Percentiles rank a stretch among this genome's conserved stretches.
Evolutionary conservation across 192 early-diverging fungal genomes (phyloP).

Genomic region (Backusella tarrabulga): DNA sequence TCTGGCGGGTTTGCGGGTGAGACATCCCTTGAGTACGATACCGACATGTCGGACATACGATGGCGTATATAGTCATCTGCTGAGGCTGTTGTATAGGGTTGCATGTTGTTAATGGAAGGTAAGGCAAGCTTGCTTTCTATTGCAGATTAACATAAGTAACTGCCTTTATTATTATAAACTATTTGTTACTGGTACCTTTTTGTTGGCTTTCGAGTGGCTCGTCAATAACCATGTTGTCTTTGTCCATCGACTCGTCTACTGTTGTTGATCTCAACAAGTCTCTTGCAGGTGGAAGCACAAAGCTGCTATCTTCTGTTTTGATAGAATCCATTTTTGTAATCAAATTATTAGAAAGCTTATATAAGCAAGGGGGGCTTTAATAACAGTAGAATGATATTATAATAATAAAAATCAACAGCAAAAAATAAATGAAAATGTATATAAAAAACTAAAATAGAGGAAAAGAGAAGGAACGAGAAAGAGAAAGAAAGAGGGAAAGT

Average conservation of each 20-base stretch:
- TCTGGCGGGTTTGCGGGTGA: constrained; percentile 20
- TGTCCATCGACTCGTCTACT: not conserved
- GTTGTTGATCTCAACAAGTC: constrained; percentile 6
- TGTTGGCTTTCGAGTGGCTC: constrained; percentile 9
- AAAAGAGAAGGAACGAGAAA: constrained; percentile 10
- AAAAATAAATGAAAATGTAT: not conserved
- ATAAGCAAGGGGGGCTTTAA: not conserved
- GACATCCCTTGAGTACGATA: constrained; percentile 10
- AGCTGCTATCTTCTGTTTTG: not conserved
- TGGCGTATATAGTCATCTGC: constrained; percentile 36
- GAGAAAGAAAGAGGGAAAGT: not conserved
- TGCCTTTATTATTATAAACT: not conserved
- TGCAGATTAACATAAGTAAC: not conserved
- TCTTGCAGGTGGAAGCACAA: constrained; percentile 18
- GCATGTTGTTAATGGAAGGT: constrained; percentile 25
- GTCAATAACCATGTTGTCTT: constrained; percentile 8
- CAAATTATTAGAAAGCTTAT: not conserved
- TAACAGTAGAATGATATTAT: not conserved
- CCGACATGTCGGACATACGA: constrained; percentile 36
- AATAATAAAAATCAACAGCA: not conserved
- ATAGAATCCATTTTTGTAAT: constrained; percentile 11
- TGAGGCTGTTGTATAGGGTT: constrained; percentile 22
- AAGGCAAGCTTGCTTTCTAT: constrained; percentile 23
- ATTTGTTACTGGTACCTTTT: not conserved
- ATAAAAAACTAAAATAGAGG: constrained; percentile 5